phyloP scores from a whole-genome alignment of 2,329 filamentous ascomycete species.

The Ophiostoma fasciatum region DNA sequence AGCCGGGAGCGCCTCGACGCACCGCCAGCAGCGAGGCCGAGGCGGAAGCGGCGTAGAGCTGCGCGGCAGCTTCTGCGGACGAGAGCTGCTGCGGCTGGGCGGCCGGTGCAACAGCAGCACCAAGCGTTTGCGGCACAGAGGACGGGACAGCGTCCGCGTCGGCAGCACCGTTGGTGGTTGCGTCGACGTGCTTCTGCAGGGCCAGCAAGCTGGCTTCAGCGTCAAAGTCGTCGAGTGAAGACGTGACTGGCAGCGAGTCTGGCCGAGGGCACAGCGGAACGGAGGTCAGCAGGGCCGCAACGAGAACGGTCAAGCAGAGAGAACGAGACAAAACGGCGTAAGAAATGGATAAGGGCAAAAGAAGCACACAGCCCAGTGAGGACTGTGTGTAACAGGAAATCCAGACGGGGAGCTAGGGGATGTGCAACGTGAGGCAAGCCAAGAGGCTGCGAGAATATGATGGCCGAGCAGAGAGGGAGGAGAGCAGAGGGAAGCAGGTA shows the following conservation, averaged over 20 bases:
- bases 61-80: not conserved
- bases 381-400: constrained; percentile 12
- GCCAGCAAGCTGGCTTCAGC: constrained; percentile 8
- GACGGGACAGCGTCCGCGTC: constrained; percentile 1
- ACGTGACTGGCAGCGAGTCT: not conserved
- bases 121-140: no score
- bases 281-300: no score
- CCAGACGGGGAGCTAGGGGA: not conserved
- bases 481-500: constrained; percentile 1
- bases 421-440: no score
- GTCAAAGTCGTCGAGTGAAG: constrained; percentile 1
- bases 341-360: not conserved
- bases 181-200: constrained; percentile 9
- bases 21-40: not conserved
- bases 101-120: no score
- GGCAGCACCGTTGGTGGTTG: not conserved
- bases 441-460: no score
- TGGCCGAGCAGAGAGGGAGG: no score
- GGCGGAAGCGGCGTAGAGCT: constrained; percentile 4
- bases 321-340: not conserved
- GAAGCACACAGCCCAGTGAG: constrained; percentile 1
- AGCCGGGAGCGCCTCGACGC: not conserved
- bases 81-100: not conserved
- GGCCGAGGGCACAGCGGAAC: not conserved
- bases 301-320: not conserved